Evolutionary conservation across 2,329 filamentous ascomycete genomes (phyloP), one percentile per base, ranked within the genome.

Genomic region (Lasiodiplodia citricola): DNA sequence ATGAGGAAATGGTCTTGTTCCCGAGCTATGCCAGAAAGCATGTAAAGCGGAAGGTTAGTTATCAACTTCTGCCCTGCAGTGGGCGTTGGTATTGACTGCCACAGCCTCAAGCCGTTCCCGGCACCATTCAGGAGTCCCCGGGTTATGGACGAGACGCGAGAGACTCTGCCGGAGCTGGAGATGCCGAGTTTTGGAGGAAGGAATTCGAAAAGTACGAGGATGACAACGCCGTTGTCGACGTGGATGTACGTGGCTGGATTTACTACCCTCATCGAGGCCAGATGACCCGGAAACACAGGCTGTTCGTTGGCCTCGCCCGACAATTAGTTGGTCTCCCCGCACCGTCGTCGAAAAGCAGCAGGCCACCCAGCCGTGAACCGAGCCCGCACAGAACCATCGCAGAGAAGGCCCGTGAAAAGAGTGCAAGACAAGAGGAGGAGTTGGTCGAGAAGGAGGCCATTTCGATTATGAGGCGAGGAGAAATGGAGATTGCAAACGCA

Each of bases 201-300:
- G 89, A 95, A 75, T 97, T 92, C 92, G 89, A 94, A 68, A 87
- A 87, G 70, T 87, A 91, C 66, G 92, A 97, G 77, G 90, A 95
- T 70, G 90, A 94, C 74, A 92, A 91, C 77, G 93, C 94, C 0
- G 84, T 97, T 4, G 92, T 97, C 1, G 95, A 98, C 76, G 93
- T 98, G 6, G 95, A 99, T 78, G 93, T 99, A 28, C 87, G 95
- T 73, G 96, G 96, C 16, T 99, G 96, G 96, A 88, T 98, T 64
- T 99, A 97, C 79, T 89, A 90, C 50, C 95, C 95, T 21, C 92
- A 95, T 75, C 87, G 86, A 72, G 94, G 93, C 0, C 94, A 93
- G 4, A 90, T 97, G 87, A 95, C 88, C 31, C 87, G 94, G 73
- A 93, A 93, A 75, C 96, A 97, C 75, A 88, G 96, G 47, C 84